Percentiles rank a stretch among this genome's conserved stretches.
Conservation (phyloP, 2,329 filamentous ascomycete species). For the Phaeomoniella chlamydospora region DNA sequence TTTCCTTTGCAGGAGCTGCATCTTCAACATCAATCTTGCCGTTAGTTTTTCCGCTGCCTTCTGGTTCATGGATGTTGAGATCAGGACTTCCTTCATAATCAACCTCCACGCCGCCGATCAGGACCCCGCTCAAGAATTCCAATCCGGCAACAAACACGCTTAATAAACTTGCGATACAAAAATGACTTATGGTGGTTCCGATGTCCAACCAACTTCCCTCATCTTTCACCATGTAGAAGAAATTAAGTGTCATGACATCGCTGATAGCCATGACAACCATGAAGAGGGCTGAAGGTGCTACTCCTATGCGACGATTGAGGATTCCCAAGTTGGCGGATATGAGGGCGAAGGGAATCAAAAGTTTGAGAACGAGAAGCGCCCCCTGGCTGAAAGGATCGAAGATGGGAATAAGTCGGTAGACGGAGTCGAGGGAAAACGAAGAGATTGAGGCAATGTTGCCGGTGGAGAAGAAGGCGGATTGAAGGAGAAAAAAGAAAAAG, state of each 20-base stretch:
- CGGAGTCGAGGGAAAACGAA: constrained; percentile 84
- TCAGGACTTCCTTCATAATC: no score
- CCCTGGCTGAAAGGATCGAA: constrained; percentile 91
- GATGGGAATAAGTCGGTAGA: constrained; percentile 71
- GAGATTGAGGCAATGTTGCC: constrained; percentile 92
- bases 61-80: no score
- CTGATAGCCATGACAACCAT: constrained; percentile 88
- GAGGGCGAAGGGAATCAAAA: constrained; percentile 84
- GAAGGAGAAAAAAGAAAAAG: constrained; percentile 89
- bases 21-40: no score
- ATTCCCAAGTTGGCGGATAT: constrained; percentile 92
- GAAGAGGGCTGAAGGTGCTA: constrained; percentile 79
- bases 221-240: constrained; percentile 95
- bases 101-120: constrained; percentile 64
- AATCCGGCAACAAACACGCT: constrained; percentile 83
- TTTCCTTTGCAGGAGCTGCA: no score
- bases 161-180: constrained; percentile 76
- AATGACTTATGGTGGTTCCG: constrained; percentile 90
- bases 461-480: constrained; percentile 93
- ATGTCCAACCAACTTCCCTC: constrained; percentile 97
- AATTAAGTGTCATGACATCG: constrained; percentile 83
- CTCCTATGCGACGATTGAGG: constrained; percentile 67
- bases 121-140: constrained; percentile 70
- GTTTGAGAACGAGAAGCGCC: constrained; percentile 71
- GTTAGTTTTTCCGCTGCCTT: no score